Percentiles rank a stretch among this genome's conserved stretches.
Evolutionary conservation across 2,329 filamentous ascomycete genomes (phyloP).

Genomic region (Colletotrichum tanaceti): DNA sequence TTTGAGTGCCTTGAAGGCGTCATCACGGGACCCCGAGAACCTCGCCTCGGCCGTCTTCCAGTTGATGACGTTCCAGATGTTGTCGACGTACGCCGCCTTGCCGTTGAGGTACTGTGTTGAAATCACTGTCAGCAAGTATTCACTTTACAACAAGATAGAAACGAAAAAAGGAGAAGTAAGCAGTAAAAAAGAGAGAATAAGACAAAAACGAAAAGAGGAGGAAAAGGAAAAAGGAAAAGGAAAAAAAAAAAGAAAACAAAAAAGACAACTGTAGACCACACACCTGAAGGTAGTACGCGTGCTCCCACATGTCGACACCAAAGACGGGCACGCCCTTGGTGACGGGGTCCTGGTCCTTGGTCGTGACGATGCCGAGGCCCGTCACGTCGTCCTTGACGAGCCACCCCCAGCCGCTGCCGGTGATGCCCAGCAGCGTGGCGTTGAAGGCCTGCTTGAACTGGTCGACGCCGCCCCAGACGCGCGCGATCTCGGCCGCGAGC

Average conservation of each 20-base stretch:
- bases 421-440: conserved; percentile 74
- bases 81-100: conserved; percentile 79
- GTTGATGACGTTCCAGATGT: conserved; percentile 83
- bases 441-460: conserved; percentile 75
- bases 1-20: conserved; percentile 59
- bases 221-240: too few relatives aligned
- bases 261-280: conserved; percentile 38
- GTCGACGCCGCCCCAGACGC: conserved; percentile 76
- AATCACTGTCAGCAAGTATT: too few relatives aligned
- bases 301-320: conserved; percentile 93
- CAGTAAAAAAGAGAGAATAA: too few relatives aligned
- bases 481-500: conserved; percentile 70
- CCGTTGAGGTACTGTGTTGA: conserved; percentile 74
- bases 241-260: too few relatives aligned
- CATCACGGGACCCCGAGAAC: conserved; percentile 62
- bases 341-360: conserved; percentile 88
- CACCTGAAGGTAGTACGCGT: conserved; percentile 88
- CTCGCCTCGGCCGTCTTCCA: conserved; percentile 77
- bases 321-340: conserved; percentile 74
- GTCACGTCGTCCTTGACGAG: conserved; percentile 73
- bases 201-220: too few relatives aligned
- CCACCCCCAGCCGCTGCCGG: conserved; percentile 92
- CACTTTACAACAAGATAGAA: too few relatives aligned
- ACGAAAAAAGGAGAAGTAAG: too few relatives aligned
- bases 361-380: conserved; percentile 77